Evolutionary conservation across 2,329 filamentous ascomycete species (phyloP).

Genomic region (Colletotrichum scovillei): DNA sequence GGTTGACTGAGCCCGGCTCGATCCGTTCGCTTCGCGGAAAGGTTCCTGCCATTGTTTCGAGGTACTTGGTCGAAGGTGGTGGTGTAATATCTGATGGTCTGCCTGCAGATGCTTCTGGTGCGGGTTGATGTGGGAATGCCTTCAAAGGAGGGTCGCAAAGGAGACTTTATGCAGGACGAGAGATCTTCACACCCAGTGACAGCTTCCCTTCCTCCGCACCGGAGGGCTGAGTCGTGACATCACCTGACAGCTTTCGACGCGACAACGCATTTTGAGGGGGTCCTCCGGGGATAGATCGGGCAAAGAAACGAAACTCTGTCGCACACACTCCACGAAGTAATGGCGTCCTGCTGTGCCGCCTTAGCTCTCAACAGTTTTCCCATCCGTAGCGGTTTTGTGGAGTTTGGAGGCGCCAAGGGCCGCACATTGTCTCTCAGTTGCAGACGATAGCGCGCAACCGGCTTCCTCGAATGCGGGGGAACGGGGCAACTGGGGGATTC

Average conservation of each 20-base stretch:
- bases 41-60: slow-evolving; percentile 10
- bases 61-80: too few relatives aligned
- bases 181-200: not conserved
- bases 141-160: not conserved
- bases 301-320: not conserved
- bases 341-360: not conserved
- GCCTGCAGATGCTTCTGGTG: not conserved
- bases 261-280: slow-evolving; percentile 9
- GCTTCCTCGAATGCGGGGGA: not conserved
- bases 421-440: slow-evolving; percentile 16
- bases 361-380: slow-evolving; percentile 14
- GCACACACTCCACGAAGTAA: not conserved
- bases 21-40: slow-evolving; percentile 18
- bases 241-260: slow-evolving; percentile 9
- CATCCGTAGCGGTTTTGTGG: not conserved
- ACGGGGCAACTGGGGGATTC: not conserved
- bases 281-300: slow-evolving; percentile 28
- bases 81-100: not conserved
- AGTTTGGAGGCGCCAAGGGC: slow-evolving; percentile 10
- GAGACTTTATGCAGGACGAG: slow-evolving; percentile 4
- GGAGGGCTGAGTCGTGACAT: slow-evolving; percentile 28
- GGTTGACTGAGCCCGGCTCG: slow-evolving; percentile 65
- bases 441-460: slow-evolving; percentile 8
- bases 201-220: slow-evolving; percentile 12
- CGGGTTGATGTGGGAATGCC: not conserved